A percentile compares a stretch with the other conserved stretches of the same genome.
Evolutionary conservation across 192 early-diverging fungal genomes (phyloP).

Genomic region (Coemansia sp.): DNA sequence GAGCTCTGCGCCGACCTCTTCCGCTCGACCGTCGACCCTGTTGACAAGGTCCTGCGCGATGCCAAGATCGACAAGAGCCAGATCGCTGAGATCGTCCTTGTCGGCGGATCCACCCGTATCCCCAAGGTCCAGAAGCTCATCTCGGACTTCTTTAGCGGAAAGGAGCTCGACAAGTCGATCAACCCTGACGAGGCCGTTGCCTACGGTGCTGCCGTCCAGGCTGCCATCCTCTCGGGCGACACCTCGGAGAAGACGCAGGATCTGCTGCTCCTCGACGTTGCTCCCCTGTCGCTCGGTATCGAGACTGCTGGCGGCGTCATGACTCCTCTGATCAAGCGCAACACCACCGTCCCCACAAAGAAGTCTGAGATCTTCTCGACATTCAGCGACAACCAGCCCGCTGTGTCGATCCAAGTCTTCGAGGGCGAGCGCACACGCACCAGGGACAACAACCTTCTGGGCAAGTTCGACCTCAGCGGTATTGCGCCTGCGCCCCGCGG

Average conservation of each 20-base stretch:
- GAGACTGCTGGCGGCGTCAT: slow-evolving; percentile 99
- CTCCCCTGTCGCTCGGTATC: slow-evolving; percentile 96
- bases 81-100: slow-evolving; percentile 94
- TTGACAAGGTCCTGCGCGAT: slow-evolving; percentile 95
- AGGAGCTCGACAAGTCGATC: slow-evolving; percentile 98
- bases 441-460: slow-evolving; percentile 98
- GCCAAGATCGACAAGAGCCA: slow-evolving; percentile 91
- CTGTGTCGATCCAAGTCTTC: slow-evolving; percentile 95
- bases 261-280: slow-evolving; percentile 91
- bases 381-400: slow-evolving; percentile 97
- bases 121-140: slow-evolving; percentile 99
- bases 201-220: slow-evolving; percentile 98
- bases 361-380: slow-evolving; percentile 99
- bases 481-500: slow-evolving; percentile 96
- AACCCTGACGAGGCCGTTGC: slow-evolving; percentile 99
- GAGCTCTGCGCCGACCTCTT: slow-evolving; percentile 97
- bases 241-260: slow-evolving; percentile 96
- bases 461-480: slow-evolving; percentile 97
- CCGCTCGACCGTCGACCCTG: slow-evolving; percentile 91
- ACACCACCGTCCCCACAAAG: slow-evolving; percentile 97
- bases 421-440: slow-evolving; percentile 97
- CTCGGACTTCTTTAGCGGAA: slow-evolving; percentile 98
- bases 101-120: slow-evolving; percentile 98
- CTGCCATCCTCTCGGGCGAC: slow-evolving; percentile 93
- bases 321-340: slow-evolving; percentile 96